Base-by-base conservation (phyloP, 1,139 yeast species). In the Pichia sp. region DNA sequence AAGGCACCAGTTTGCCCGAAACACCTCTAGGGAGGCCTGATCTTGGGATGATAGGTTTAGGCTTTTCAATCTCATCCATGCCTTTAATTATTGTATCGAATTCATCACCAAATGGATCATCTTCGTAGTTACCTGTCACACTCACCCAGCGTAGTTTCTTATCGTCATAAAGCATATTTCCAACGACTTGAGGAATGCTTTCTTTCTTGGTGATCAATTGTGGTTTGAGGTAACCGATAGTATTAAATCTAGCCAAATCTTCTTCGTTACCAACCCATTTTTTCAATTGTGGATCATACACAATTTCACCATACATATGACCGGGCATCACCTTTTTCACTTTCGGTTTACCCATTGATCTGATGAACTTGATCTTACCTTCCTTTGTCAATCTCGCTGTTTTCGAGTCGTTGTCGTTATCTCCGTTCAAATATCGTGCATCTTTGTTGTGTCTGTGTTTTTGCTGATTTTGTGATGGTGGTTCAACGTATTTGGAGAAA, bases 211-310 rank as follows among this genome's bases (percentile, higher is more conserved):
- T 45, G 14, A 59, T 60, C 31, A 61, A 43, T 14, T 48, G 51
- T 3, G 62, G 63, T 21, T 53, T 56, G 1, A 41, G 12, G 19
- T 24, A 36, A 19, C 48, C 53, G 3, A 47, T 59, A 2, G 59
- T 57, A 38, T 72, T 74, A 59, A 77, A 77, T 48, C 67, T 68
- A 38, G 72, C 58, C 44, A 79, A 62, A 27, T 79, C 80, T 35
- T 73, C 73, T 44, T 79, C 83, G 57, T 80, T 79, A 2, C 85
- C 85, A 57, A 76, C 81, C 86, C 85, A 81, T 45, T 67, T 68
- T 60, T 69, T 69, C 38, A 69, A 67, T n/a, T 65, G 63, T 1
- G 79, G 73, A 55, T 80, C 79, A 55, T 71, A 80, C 42, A 67
- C 68, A 80, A 80, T 77, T 35, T 62, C 62, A 1, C 72, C 73